Evolutionary conservation across 2,329 filamentous ascomycete genomes (phyloP), one percentile per base, ranked within the genome.

Genomic region (Colletotrichum scovillei): DNA sequence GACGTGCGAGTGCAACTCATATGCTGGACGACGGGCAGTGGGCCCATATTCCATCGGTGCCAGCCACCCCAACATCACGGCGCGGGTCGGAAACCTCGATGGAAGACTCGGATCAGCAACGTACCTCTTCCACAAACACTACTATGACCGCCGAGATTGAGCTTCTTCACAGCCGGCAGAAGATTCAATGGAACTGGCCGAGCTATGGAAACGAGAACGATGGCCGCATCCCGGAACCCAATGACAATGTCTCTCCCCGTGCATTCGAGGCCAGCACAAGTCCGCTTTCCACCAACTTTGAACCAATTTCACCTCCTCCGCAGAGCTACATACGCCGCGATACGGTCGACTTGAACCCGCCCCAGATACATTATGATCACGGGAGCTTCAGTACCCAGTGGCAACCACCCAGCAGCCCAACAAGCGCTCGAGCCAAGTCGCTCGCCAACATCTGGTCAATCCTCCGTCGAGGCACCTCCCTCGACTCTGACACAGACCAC

Each of bases 51-150:
- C 59, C 68, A 12, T 75, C 76, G 24, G 71, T 79, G 2, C 80
- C 80, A 0, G 80, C 80, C 0, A 77, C 79, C 1, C 78, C 79
- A 1, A 76, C 53, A 19, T 79, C 79, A 3, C 76, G 76, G 4
- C 73, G 77, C 1, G 22, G 72, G 1, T 74, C 72, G 5, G 72
- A 72, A 22, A 74, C 72, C 24, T 75, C 74, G 7, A 58, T 58
- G 26, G 69, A 67, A n/a, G 74, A 75, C 3, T 46, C 68, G 3
- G 74, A 75, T n/a, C 65, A 65, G 5, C 69, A 42, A n/a, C 74
- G 73, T 1, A 63, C 63, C 11, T 62, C 69, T 0, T 74, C 72
- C 1, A 63, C 68, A 2, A 59, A 63, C 7, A 72, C 68, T 6
- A 74, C 72, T 3, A 55, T 74, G 72, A 63, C 62, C 6, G 12